Evolutionary conservation across 371 early-diverging fungal genomes (phyloP).

Genomic region (Zancudomyces culisetae): DNA sequence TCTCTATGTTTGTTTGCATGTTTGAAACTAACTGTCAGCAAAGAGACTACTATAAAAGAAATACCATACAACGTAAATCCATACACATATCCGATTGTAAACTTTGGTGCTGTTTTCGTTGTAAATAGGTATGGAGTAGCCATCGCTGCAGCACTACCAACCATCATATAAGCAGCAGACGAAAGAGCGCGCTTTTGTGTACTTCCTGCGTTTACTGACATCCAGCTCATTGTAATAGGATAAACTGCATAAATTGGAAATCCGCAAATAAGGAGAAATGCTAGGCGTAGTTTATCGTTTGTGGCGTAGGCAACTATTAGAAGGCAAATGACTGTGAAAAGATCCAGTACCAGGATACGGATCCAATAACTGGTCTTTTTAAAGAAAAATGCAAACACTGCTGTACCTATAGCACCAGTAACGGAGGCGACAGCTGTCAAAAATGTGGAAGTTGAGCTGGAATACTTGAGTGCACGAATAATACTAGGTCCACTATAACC

Average conservation of each 20-base stretch:
- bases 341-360: background rate
- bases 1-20: background rate
- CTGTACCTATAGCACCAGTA: slow-evolving; percentile 15
- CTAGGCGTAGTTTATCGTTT: background rate
- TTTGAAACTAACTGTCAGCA: background rate
- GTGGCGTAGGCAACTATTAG: background rate
- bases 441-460: slow-evolving; percentile 18
- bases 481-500: slow-evolving; percentile 22
- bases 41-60: background rate
- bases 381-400: slow-evolving; percentile 11
- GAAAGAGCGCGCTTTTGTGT: background rate
- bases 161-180: background rate
- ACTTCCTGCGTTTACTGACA: slow-evolving; percentile 4
- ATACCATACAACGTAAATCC: background rate
- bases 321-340: background rate
- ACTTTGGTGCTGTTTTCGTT: background rate
- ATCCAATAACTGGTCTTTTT: background rate
- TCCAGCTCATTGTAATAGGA: background rate
- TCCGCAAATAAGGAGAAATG: background rate
- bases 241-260: background rate
- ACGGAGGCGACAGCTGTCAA: slow-evolving; percentile 21
- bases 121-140: slow-evolving; percentile 3
- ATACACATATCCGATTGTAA: background rate
- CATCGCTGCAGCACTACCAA: slow-evolving; percentile 2
- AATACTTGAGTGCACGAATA: slow-evolving; percentile 26